Evolutionary conservation across 192 early-diverging fungal species (phyloP).

Genomic region (Thoreauomyces humboldtii): DNA sequence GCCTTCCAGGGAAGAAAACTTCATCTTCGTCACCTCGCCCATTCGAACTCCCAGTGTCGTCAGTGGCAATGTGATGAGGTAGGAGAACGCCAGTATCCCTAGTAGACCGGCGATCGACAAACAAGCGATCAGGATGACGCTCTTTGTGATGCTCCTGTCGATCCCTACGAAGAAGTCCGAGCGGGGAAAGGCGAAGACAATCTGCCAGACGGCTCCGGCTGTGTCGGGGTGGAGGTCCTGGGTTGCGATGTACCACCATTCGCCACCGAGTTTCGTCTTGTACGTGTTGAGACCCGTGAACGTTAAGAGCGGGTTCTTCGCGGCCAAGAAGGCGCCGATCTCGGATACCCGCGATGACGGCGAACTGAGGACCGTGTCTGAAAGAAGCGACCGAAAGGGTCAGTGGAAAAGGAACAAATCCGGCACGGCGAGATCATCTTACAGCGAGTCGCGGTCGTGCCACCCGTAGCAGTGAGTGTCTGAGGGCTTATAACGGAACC

Average conservation of each 20-base stretch:
- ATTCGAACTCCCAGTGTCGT: conserved; percentile 1
- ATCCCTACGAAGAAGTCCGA: conserved; percentile 8
- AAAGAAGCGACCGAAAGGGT: background rate
- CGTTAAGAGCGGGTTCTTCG: background rate
- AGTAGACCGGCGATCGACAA: background rate
- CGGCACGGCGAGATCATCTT: background rate
- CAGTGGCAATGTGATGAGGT: conserved; percentile 2
- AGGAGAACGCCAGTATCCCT: background rate
- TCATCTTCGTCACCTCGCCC: conserved; percentile 19
- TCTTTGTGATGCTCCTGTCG: background rate
- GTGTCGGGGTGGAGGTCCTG: background rate
- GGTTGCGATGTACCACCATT: conserved; percentile 6
- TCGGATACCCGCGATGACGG: background rate
- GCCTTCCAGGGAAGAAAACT: background rate
- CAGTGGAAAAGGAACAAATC: background rate
- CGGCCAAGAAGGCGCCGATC: conserved; percentile 2
- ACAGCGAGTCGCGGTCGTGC: too few relatives aligned
- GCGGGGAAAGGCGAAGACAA: conserved; percentile 13
- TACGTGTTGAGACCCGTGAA: background rate
- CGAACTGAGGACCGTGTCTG: background rate
- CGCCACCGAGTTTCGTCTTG: background rate
- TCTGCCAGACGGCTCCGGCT: background rate
- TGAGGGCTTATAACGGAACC: conserved; percentile 7
- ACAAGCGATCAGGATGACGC: background rate
- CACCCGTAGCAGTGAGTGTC: too few relatives aligned